Conservation (phyloP, 345 rosid species). For the Boechera divaricarpa region DNA sequence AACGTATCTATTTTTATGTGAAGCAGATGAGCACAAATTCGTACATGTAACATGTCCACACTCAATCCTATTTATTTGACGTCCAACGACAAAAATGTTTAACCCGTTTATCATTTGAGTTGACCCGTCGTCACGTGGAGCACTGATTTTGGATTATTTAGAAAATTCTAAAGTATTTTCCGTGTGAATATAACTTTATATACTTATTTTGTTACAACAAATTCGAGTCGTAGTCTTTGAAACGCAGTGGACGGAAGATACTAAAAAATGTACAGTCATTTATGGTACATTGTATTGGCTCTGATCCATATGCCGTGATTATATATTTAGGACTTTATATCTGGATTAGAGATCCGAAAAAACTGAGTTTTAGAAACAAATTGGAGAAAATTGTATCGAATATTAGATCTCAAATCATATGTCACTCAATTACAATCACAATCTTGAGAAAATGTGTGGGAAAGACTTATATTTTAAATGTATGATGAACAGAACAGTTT, state of each 20-base stretch:
- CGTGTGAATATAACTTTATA: background rate
- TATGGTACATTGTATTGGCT: background rate
- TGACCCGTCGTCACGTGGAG: constrained; percentile 19
- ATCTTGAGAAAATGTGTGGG: background rate
- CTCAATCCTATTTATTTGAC: background rate
- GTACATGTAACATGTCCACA: constrained; percentile 27
- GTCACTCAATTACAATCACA: background rate
- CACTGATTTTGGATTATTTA: background rate
- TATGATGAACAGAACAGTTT: constrained; percentile 9
- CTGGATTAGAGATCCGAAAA: background rate
- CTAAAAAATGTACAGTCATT: background rate
- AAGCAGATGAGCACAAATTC: background rate
- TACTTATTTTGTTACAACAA: constrained; percentile 1
- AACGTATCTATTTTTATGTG: background rate
- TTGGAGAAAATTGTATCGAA: no score
- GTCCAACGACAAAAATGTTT: constrained; percentile 26
- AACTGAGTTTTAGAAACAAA: background rate
- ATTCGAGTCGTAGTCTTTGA: background rate
- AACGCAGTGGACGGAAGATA: background rate
- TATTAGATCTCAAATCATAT: background rate
- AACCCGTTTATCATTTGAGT: constrained; percentile 9
- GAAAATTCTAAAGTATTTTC: no score
- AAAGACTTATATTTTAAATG: background rate
- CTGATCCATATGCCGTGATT: no score
- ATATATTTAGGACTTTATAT: background rate